Base-by-base conservation (phyloP, 1,139 yeast genomes). In the Magnusiomyces paraingens region DNA sequence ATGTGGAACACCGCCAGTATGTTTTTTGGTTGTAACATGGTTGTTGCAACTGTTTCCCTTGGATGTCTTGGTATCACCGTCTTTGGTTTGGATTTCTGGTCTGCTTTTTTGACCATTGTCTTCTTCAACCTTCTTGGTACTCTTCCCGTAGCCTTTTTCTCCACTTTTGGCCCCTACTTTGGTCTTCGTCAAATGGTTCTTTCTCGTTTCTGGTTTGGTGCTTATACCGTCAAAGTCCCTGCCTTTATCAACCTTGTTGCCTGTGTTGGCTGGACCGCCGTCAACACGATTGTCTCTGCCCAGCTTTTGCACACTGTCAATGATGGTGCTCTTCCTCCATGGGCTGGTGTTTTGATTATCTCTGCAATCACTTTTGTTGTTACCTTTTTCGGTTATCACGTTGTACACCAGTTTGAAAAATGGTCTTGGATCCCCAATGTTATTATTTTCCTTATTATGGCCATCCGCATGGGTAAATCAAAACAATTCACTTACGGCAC, bases 241-340 rank as follows among this genome's bases (percentile, higher is more conserved):
- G 84, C 95, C 18, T 69, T 84, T 46, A 76, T 90, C 65, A 90
- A 90, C 67, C 80, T 84, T 64, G 70, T 90, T 64, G 94, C 96
- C n/a, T 88, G 96, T 78, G 80, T 90, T 59, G 97, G 97, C 61
- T 90, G 97, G 97, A 90, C 95, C 70, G 88, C 95, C 18, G 94
- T 89, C 49, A 91, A 90, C 71, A 86, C 89, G 60, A 87, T 90
- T 82, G 86, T 90, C 32, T 83, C 94, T 39, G 95, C 96, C 26
- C 95, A 88, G 69, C 75, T 90, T 65, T 76, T 90, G 61, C 83
- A 85, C 70, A 82, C 86, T 68, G 84, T 89, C 59, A 87, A 88
- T 71, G 73, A 79, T 64, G 73, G 74, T 26, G 73, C 74, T 51
- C 76, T 87, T 58, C 97, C 97, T 46, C 85, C 94, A 45, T 87